Conservation (phyloP, 768 basidiomycete species). For the Leccinellum rugosiceps region DNA sequence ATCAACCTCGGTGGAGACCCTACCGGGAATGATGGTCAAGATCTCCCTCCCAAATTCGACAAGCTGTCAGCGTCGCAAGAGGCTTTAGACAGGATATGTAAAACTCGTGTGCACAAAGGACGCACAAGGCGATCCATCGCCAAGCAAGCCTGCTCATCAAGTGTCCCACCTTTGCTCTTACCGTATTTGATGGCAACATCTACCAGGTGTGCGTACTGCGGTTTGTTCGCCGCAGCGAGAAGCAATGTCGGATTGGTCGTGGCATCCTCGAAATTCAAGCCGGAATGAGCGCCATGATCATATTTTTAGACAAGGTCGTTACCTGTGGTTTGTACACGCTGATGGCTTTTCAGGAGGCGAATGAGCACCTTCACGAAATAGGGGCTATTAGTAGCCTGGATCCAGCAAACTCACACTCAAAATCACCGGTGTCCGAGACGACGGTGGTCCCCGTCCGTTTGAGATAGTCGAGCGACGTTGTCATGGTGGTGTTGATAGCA, state of each 20-base stretch:
- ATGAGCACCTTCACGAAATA: constrained; percentile 6
- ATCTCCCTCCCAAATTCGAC: constrained; percentile 97
- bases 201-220: constrained; percentile 76
- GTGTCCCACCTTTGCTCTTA: constrained; percentile 72
- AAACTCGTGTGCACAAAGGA: neutral
- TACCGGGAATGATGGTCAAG: constrained; percentile 87
- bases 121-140: neutral
- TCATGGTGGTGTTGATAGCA: constrained; percentile 44
- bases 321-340: constrained; percentile 92
- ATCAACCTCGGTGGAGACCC: constrained; percentile 97
- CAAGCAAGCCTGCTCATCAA: constrained; percentile 69
- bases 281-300: neutral
- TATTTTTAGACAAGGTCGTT: constrained; percentile 1
- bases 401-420: constrained; percentile 53
- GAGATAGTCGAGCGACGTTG: constrained; percentile 74
- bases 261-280: constrained; percentile 59
- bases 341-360: constrained; percentile 53
- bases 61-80: constrained; percentile 28
- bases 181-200: constrained; percentile 67
- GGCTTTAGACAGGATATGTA: neutral
- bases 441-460: constrained; percentile 90
- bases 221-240: constrained; percentile 84
- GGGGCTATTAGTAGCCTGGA: constrained; percentile 4
- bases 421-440: constrained; percentile 88
- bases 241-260: constrained; percentile 96